phyloP scores from a whole-genome alignment of 1,284 basidiomycete genomes.

The Gomphus bonarii region DNA sequence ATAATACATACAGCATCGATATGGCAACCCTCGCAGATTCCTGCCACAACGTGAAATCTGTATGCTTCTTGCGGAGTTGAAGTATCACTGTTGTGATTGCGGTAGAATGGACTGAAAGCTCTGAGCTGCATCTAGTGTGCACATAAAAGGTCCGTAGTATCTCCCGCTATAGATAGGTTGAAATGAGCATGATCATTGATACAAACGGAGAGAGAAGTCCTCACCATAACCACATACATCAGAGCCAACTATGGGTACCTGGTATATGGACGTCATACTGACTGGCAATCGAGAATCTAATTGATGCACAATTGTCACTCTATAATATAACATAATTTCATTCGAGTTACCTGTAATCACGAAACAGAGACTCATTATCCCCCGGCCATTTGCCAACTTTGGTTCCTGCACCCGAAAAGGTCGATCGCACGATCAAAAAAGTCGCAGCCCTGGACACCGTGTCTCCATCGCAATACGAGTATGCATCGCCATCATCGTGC shows the following conservation, averaged over 20 bases:
- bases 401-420: conserved; percentile 56
- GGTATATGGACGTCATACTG: conserved; percentile 54
- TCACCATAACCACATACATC: conserved; percentile 59
- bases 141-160: conserved; percentile 55
- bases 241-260: conserved; percentile 59
- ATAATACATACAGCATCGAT: conserved; percentile 37
- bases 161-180: conserved; percentile 26
- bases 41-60: conserved; percentile 45
- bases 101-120: conserved; percentile 64
- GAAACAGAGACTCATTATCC: conserved; percentile 50
- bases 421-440: conserved; percentile 65
- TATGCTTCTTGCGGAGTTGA: conserved; percentile 59
- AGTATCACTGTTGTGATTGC: conserved; percentile 52
- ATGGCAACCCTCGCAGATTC: conserved; percentile 52
- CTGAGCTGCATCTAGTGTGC: conserved; percentile 61
- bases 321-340: no score
- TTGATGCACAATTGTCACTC: conserved; percentile 14
- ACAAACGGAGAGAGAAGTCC: conserved; percentile 10
- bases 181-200: conserved; percentile 6
- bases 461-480: conserved; percentile 53
- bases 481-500: conserved; percentile 58
- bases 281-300: conserved; percentile 41
- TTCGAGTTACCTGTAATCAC: conserved; percentile 32
- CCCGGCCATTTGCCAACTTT: conserved; percentile 65
- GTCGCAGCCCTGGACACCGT: conserved; percentile 47